Evolutionary conservation across 345 rosid species (phyloP).

Genomic region (Clarkia xantiana): DNA sequence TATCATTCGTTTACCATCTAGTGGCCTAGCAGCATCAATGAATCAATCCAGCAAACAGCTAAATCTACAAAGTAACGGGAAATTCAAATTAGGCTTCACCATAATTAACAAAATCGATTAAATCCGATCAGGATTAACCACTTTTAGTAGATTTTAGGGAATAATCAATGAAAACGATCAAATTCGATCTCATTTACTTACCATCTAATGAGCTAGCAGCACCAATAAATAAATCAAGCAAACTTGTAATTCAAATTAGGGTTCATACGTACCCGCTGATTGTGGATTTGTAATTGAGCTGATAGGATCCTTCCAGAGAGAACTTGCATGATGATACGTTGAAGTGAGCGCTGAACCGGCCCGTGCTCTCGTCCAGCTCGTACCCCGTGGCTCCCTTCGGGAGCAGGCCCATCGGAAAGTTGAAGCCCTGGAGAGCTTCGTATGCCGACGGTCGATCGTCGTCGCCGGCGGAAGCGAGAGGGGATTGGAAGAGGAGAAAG

Average conservation of each 20-base stretch:
- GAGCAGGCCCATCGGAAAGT: slow-evolving; percentile 73
- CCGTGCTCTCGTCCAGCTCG: slow-evolving; percentile 49
- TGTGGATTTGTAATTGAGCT: slow-evolving; percentile 54
- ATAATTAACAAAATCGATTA: no score
- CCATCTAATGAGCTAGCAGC: background rate
- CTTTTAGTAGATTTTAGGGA: no score
- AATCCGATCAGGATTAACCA: no score
- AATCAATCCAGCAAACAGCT: no score
- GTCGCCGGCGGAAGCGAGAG: no score
- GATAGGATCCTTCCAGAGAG: slow-evolving; percentile 77
- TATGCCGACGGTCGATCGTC: slow-evolving; percentile 21
- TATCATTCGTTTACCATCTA: no score
- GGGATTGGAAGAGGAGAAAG: no score
- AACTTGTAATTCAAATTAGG: background rate
- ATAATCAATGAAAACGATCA: no score
- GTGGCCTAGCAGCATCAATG: no score
- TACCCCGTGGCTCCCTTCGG: slow-evolving; percentile 52
- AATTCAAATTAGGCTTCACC: no score
- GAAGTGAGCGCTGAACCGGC: slow-evolving; percentile 44
- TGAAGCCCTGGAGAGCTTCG: slow-evolving; percentile 47
- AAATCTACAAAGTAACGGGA: no score
- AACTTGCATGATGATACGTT: slow-evolving; percentile 52
- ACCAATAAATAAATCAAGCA: background rate
- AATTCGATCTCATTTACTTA: no score
- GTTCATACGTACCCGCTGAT: slow-evolving; percentile 61